Evolutionary conservation across 257 asterid genomes (phyloP).

Genomic region (Nicotiana paniculata): DNA sequence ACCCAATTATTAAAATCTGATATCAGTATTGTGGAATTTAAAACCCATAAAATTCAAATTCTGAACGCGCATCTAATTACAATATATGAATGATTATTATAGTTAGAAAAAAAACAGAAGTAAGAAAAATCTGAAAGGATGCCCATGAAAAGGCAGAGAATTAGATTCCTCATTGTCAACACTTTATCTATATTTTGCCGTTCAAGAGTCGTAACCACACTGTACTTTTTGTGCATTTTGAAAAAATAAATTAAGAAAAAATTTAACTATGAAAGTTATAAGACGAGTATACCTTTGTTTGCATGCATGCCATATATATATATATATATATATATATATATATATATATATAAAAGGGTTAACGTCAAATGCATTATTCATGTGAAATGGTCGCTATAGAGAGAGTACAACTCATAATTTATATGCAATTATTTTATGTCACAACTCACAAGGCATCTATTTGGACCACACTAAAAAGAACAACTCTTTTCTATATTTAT

Average conservation of each 20-base stretch:
- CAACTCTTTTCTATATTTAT: not conserved
- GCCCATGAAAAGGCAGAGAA: not conserved
- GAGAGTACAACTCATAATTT: not conserved
- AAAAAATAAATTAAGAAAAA: not conserved
- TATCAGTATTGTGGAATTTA: no score
- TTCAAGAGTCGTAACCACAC: not conserved
- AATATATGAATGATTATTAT: no score
- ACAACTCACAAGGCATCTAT: constrained; percentile 1
- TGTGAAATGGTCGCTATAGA: not conserved
- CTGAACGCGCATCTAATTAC: no score
- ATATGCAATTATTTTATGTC: constrained; percentile 1
- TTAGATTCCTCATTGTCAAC: not conserved
- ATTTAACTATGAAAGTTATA: not conserved
- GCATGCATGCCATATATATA: not conserved
- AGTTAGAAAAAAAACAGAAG: no score
- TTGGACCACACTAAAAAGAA: not conserved
- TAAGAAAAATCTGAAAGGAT: not conserved
- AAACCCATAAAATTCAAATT: no score
- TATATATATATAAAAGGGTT: not conserved
- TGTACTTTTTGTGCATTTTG: not conserved
- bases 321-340: no score
- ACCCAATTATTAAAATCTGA: no score
- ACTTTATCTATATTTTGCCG: not conserved
- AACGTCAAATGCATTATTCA: not conserved
- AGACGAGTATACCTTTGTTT: not conserved